Conservation (phyloP, 331 rosid genomes). For the Arachis monticola region DNA sequence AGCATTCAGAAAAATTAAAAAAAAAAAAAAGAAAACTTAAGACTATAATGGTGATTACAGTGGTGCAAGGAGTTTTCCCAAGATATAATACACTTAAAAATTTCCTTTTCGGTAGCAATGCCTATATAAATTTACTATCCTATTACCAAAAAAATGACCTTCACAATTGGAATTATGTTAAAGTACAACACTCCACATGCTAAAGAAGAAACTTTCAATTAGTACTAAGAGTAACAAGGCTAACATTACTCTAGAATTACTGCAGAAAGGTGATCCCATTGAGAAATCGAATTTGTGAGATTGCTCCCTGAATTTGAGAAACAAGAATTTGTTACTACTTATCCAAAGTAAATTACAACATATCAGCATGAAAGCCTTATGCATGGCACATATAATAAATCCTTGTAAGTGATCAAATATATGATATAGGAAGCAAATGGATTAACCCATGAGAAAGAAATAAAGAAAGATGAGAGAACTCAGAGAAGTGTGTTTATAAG, state of each 20-base stretch:
- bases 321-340: slow-evolving; percentile 13
- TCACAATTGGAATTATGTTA: slow-evolving; percentile 7
- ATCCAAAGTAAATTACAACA: slow-evolving; percentile 6
- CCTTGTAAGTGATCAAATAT: background rate
- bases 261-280: slow-evolving; percentile 44
- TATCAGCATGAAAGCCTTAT: slow-evolving; percentile 12
- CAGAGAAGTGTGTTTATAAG: background rate
- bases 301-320: slow-evolving; percentile 71
- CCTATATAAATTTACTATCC: slow-evolving; percentile 27
- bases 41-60: slow-evolving; percentile 38
- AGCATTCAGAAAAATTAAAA: background rate
- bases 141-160: slow-evolving; percentile 36
- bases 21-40: background rate
- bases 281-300: slow-evolving; percentile 83
- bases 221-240: slow-evolving; percentile 43
- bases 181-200: slow-evolving; percentile 37
- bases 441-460: background rate
- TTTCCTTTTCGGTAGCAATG: slow-evolving; percentile 28
- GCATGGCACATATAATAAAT: slow-evolving; percentile 9
- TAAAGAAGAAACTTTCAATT: slow-evolving; percentile 43
- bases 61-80: background rate
- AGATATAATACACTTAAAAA: slow-evolving; percentile 32
- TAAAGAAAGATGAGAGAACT: background rate
- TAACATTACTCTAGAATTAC: slow-evolving; percentile 42
- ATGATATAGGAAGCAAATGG: background rate